phyloP scores from a whole-genome alignment of 2,329 filamentous ascomycete species.

The Emergomyces pasteurianus region DNA sequence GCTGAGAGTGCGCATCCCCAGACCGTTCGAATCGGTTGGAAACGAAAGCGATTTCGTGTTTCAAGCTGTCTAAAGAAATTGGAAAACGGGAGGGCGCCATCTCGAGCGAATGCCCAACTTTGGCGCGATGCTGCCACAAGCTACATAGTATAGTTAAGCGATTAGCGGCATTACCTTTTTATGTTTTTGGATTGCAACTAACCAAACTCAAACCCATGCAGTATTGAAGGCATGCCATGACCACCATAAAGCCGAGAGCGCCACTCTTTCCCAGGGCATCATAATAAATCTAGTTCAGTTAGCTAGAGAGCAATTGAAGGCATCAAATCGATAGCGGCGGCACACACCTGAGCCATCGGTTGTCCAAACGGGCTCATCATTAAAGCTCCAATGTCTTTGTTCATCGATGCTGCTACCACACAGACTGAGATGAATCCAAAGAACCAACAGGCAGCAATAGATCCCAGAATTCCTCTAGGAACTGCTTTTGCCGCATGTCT shows the following conservation, averaged over 20 bases:
- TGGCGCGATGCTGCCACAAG: conserved; percentile 49
- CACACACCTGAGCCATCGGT: conserved; percentile 40
- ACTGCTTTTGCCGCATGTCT: conserved; percentile 48
- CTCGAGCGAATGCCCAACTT: conserved; percentile 51
- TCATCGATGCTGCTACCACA: conserved; percentile 47
- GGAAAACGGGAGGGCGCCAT: conserved; percentile 50
- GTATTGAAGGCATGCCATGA: conserved; percentile 51
- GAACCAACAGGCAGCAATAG: conserved; percentile 43
- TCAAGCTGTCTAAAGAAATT: conserved; percentile 46
- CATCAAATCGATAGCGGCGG: background rate
- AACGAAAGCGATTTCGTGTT: conserved; percentile 35
- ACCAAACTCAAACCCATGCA: conserved; percentile 48
- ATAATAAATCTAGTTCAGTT: conserved; percentile 42
- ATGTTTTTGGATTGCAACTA: background rate
- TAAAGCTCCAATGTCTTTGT: conserved; percentile 39
- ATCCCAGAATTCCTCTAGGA: conserved; percentile 48
- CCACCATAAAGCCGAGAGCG: conserved; percentile 46
- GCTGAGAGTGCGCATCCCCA: conserved; percentile 42
- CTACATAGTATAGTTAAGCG: conserved; percentile 15
- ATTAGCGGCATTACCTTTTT: conserved; percentile 8
- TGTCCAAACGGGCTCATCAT: conserved; percentile 43
- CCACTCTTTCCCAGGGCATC: conserved; percentile 49
- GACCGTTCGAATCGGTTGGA: conserved; percentile 46
- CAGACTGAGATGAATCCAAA: conserved; percentile 48
- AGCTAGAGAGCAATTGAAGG: too few relatives aligned